Conservation (phyloP, 257 asterid species). For the Solanum commersonii region DNA sequence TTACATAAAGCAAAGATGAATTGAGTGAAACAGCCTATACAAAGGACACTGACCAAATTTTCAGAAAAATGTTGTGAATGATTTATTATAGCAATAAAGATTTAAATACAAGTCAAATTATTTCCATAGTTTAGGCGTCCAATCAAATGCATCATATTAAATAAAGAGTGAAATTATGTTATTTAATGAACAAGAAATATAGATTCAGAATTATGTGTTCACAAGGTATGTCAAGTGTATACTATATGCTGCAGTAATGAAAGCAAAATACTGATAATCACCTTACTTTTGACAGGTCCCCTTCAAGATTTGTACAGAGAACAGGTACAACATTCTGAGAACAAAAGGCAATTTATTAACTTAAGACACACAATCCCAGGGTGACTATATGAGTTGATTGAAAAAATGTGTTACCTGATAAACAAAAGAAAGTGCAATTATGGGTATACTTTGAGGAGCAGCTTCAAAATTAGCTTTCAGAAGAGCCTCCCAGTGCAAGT, state of each 20-base stretch:
- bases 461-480: constrained; percentile 74
- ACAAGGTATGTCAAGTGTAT: not conserved
- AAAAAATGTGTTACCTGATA: constrained; percentile 51
- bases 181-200: not conserved
- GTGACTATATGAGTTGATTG: not conserved
- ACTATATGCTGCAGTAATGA: not conserved
- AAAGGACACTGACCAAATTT: not conserved
- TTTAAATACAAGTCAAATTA: not conserved
- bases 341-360: not conserved
- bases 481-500: constrained; percentile 87
- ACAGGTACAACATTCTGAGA: constrained; percentile 95
- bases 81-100: not conserved
- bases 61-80: not conserved
- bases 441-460: constrained; percentile 81
- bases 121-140: not conserved
- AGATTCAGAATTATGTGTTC: not conserved
- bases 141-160: not conserved
- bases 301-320: constrained; percentile 91
- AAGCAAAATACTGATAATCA: constrained; percentile 21
- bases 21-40: not conserved
- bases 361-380: not conserved
- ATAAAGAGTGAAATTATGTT: not conserved
- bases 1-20: not conserved
- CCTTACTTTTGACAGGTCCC: constrained; percentile 83
- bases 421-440: constrained; percentile 90